Evolutionary conservation across 345 rosid species (phyloP), one percentile per base, ranked within the genome.

Genomic region (Schrenkiella parvula): DNA sequence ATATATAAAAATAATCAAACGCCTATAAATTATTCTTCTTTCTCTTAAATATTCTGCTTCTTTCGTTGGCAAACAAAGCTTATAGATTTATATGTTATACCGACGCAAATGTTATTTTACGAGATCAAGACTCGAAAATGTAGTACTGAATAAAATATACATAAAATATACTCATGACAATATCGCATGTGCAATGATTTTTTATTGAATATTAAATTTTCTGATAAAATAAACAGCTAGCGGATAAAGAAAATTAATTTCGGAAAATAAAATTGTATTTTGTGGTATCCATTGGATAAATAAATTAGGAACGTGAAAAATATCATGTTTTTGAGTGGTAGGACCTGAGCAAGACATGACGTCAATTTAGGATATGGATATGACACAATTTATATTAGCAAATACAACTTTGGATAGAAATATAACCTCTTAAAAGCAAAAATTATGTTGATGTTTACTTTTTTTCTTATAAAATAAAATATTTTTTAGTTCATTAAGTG

Each of bases 221-320:
- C 4, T 12, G 15, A 59, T 5, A 29, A 68, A 37, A 18, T 12
- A 13, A 54, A 17, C 13, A 63, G 46, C 31, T 32, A 42, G 5
- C 2, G n/a, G 46, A 64, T 54, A 72, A 64, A 2, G 35, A 29
- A 52, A 10, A 61, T 23, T 39, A 18, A 1, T 60, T 13, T 1
- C 26, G 9, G 14, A 12, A 41, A 18, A 68, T 10, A 12, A 31
- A 18, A 14, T 2, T 2, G 14, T 31, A 15, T 26, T 26, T 15
- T 50, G 47, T 15, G 13, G n/a, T 51, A 12, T 63, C 41, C 8
- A 21, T 51, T 37, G 50, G 62, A 39, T 38, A 31, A 13, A 31
- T 25, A 55, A 7, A 51, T 38, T 0, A 37, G 44, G 18, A 66
- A 74, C 78, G 28, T 74, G 72, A 66, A 66, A 48, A 65, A 73